Evolutionary conservation across 345 rosid species (phyloP).

Genomic region (Acer negundo): DNA sequence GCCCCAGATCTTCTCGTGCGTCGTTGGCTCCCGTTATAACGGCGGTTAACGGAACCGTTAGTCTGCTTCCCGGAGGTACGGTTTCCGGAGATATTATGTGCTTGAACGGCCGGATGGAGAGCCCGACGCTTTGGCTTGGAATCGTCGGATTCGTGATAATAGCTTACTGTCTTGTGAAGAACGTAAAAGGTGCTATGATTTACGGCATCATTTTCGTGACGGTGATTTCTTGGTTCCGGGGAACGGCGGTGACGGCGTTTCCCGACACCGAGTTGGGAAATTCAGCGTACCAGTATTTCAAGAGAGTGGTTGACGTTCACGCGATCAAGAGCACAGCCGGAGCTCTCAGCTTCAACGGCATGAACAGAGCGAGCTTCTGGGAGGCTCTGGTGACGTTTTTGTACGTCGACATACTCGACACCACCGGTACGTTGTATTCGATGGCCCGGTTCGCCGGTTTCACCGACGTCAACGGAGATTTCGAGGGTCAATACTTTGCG

Average conservation of each 20-base stretch:
- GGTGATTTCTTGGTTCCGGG: conserved; percentile 50
- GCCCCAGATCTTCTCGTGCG: not conserved
- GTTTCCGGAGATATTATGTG: conserved; percentile 43
- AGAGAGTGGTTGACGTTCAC: conserved; percentile 52
- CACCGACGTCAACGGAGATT: conserved; percentile 39
- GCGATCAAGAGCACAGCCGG: conserved; percentile 43
- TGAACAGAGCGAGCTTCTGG: conserved; percentile 46
- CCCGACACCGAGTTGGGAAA: conserved; percentile 40
- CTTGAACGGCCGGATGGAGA: conserved; percentile 42
- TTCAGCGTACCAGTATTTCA: conserved; percentile 43
- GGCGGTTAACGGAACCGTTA: conserved; percentile 42
- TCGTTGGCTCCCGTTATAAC: conserved; percentile 44
- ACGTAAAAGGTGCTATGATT: conserved; percentile 50
- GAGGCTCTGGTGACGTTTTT: conserved; percentile 53
- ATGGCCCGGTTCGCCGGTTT: conserved; percentile 58
- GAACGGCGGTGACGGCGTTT: conserved; percentile 50
- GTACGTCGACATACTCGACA: conserved; percentile 57
- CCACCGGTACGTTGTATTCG: conserved; percentile 56
- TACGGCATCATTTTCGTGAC: conserved; percentile 56
- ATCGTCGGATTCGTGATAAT: conserved; percentile 52
- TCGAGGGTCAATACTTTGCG: conserved; percentile 59
- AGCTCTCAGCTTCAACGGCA: conserved; percentile 40
- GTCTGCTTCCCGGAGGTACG: conserved; percentile 36
- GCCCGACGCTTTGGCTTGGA: conserved; percentile 57
- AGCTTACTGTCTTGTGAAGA: conserved; percentile 47